Evolutionary conservation across 371 early-diverging fungal genomes (phyloP).

Genomic region (Mucor sp.): DNA sequence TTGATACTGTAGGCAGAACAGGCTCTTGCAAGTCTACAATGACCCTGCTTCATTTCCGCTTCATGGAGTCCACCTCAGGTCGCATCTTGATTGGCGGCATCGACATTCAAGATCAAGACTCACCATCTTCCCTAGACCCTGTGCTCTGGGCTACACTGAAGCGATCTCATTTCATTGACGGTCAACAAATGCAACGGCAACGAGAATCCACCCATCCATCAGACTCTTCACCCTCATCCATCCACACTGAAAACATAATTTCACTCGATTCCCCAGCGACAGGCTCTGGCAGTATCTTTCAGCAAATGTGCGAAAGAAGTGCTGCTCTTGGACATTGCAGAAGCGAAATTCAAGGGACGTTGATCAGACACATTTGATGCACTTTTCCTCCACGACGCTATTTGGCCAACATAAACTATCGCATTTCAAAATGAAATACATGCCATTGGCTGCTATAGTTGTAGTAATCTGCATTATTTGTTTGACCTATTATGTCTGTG

Average conservation of each 20-base stretch:
- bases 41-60: slow-evolving; percentile 69
- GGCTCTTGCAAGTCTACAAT: slow-evolving; percentile 70
- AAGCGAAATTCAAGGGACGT: slow-evolving; percentile 14
- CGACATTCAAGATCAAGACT: slow-evolving; percentile 64
- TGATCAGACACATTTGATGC: neutral
- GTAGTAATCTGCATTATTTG: too few relatives aligned
- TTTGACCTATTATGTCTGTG: too few relatives aligned
- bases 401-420: too few relatives aligned
- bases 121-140: slow-evolving; percentile 73
- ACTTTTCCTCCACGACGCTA: too few relatives aligned
- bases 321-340: slow-evolving; percentile 54
- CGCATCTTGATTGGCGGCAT: slow-evolving; percentile 71
- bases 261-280: slow-evolving; percentile 61
- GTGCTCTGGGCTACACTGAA: slow-evolving; percentile 76
- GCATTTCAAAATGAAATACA: too few relatives aligned
- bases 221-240: neutral
- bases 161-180: slow-evolving; percentile 65
- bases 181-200: slow-evolving; percentile 18
- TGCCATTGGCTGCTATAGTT: too few relatives aligned
- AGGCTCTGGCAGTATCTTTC: slow-evolving; percentile 74
- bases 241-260: slow-evolving; percentile 34
- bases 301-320: slow-evolving; percentile 69
- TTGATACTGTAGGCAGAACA: slow-evolving; percentile 65
- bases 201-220: neutral
- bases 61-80: slow-evolving; percentile 68